Evolutionary conservation across 1,284 basidiomycete species (phyloP), one percentile per base, ranked within the genome.

Genomic region (Rugosomyces carneus): DNA sequence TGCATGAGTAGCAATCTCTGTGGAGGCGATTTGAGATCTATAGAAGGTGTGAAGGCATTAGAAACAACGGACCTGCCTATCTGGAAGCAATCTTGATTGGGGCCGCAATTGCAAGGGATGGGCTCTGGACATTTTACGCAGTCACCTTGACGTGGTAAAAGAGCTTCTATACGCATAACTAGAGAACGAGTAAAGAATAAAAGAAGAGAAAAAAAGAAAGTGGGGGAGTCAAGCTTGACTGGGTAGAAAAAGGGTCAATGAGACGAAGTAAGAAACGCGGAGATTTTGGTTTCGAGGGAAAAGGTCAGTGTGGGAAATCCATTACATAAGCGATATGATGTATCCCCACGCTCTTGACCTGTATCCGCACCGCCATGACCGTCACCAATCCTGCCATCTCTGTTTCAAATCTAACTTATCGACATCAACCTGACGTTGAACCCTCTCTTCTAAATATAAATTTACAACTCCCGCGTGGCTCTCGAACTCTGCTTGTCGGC

Each of bases 401-500:
- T 45, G 75, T 82, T 52, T 60, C 70, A 31, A 63, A 73, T 46
- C 70, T 94, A 26, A 79, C 81, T 5, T 93, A 84, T 62, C 54
- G 67, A 15, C 88, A 90, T 59, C 63, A 62, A 15, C 55, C 66
- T 10, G 59, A 53, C 41, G 45, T 55, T 5, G 57, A 62, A 5
- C 71, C 76, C 3, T 75, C 87, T 1, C 76, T 97, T 40, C 58
- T 70, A n/a, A 67, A 82, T 57, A 71, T 94, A 51, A 72, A 74
- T 53, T 67, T 95, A 36, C 58, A 73, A 50, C 75, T 95, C 2
- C 77, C 81, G 2, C 72, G 67, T 24, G 91, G 89, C 0, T 86
- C 87, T 6, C 74, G 93, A 38, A 91, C 89, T 39, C 76, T 96
- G 49, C 67, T 96, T 26, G 71, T 94, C 24, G 93, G 93, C 42